Percentiles rank a stretch among this genome's conserved stretches.
These are phyloP conservation scores for Cladosporium phlei DNA, from an alignment of 2,329 filamentous ascomycete genomes.

Conservation along the genomic window DNA sequence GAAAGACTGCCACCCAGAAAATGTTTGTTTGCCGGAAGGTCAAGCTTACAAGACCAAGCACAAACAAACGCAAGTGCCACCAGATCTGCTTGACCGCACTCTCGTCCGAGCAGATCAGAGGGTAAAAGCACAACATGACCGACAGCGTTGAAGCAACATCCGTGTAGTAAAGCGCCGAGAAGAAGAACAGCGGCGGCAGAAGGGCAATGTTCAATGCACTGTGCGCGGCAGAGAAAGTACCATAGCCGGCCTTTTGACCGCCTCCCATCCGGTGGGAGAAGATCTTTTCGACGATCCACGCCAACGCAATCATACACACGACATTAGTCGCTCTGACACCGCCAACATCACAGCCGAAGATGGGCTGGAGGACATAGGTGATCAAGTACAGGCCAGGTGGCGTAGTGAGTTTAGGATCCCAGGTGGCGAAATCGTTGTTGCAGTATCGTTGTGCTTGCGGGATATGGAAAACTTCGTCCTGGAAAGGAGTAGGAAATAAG, in stretches of 20 bases:
- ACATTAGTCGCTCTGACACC: conserved; percentile 5
- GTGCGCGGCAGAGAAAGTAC: conserved; percentile 37
- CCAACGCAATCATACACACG: conserved; percentile 29
- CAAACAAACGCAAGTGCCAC: conserved; percentile 31
- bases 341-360: conserved; percentile 22
- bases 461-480: conserved; percentile 87
- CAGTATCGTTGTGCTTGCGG: conserved; percentile 90
- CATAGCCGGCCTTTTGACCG: conserved; percentile 16
- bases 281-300: conserved; percentile 26
- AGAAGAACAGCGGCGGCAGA: conserved; percentile 92
- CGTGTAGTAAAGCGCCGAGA: conserved; percentile 91
- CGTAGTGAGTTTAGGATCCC: conserved; percentile 97
- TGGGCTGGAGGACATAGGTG: conserved; percentile 40
- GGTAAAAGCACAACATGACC: conserved; percentile 63
- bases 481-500: conserved; percentile 25
- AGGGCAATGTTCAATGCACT: conserved; percentile 73
- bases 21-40: conserved; percentile 91
- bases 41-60: conserved; percentile 62
- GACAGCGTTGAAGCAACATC: conserved; percentile 77
- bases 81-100: conserved; percentile 6
- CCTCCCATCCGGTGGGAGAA: conserved; percentile 14
- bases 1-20: conserved; percentile 83
- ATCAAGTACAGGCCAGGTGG: conserved; percentile 68
- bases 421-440: conserved; percentile 64
- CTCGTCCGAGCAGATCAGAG: conserved; percentile 10